phyloP scores from a whole-genome alignment of 176 grass and related monocot genomes.

The Eleusine coracana region DNA sequence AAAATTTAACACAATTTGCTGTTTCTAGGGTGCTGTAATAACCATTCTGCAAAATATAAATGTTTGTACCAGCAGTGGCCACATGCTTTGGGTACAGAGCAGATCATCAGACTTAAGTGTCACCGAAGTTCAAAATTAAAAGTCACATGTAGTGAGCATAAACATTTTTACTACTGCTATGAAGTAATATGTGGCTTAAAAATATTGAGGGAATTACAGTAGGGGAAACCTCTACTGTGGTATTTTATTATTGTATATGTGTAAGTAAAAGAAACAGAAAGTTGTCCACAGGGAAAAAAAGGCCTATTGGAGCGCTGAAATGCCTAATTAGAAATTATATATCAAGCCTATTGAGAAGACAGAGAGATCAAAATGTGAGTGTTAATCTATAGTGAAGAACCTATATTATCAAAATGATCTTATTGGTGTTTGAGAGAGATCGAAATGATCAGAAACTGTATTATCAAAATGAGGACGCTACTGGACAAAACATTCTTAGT shows the following conservation, averaged over 20 bases:
- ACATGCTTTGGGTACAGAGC: neutral
- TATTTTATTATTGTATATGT: no score
- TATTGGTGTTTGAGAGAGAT: no score
- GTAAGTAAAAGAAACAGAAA: no score
- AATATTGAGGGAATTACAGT: neutral
- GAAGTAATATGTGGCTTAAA: slow-evolving; percentile 1
- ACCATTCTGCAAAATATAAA: neutral
- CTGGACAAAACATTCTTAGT: neutral
- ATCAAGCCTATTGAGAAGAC: no score
- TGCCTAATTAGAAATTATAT: no score
- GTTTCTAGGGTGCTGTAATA: neutral
- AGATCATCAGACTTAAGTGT: slow-evolving; percentile 8
- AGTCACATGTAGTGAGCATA: slow-evolving; percentile 7
- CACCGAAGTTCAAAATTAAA: neutral
- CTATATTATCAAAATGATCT: no score
- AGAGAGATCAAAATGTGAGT: no score
- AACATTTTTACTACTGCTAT: neutral
- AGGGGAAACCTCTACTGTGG: no score
- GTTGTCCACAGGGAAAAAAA: no score
- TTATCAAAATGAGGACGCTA: neutral
- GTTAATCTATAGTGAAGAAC: no score
- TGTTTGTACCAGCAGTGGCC: neutral
- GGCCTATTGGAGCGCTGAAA: no score
- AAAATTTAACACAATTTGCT: neutral
- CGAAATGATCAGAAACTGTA: no score